A percentile compares a stretch with the other conserved stretches of the same genome.
phyloP scores from a whole-genome alignment of 2,329 filamentous ascomycete species.

The Byssothecium circinans region DNA sequence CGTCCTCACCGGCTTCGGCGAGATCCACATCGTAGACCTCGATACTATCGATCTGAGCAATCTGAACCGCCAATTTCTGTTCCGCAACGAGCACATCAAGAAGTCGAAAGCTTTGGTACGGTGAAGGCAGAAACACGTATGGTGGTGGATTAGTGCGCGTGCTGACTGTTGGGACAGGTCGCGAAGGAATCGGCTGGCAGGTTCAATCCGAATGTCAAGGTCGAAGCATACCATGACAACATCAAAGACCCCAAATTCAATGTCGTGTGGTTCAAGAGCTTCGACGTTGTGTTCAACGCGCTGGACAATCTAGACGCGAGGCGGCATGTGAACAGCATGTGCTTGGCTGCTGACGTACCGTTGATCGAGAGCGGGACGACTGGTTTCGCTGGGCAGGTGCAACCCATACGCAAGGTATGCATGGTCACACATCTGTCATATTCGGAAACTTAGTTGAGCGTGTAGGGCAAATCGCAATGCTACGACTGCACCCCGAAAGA shows the following conservation, averaged over 20 bases:
- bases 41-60: constrained; percentile 99
- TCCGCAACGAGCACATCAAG: constrained; percentile 95
- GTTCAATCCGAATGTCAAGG: constrained; percentile 86
- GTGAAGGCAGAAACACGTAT: background rate
- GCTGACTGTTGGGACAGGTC: constrained; percentile 58
- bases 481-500: constrained; percentile 94
- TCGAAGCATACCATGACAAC: constrained; percentile 88
- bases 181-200: constrained; percentile 87
- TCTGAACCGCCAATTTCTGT: constrained; percentile 95
- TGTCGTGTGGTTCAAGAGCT: constrained; percentile 82
- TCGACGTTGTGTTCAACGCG: constrained; percentile 91
- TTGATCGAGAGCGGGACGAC: constrained; percentile 96
- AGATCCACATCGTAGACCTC: constrained; percentile 93
- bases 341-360: constrained; percentile 84
- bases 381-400: constrained; percentile 95
- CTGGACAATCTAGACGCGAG: constrained; percentile 93
- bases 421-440: background rate
- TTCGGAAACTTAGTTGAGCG: background rate
- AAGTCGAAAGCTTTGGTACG: constrained; percentile 87
- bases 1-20: constrained; percentile 85
- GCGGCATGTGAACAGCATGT: constrained; percentile 97
- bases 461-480: constrained; percentile 78
- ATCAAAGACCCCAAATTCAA: constrained; percentile 90
- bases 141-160: constrained; percentile 3
- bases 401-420: constrained; percentile 81